Base-by-base conservation (phyloP, 805 yeast species). In the Yueomyces sinensis region DNA sequence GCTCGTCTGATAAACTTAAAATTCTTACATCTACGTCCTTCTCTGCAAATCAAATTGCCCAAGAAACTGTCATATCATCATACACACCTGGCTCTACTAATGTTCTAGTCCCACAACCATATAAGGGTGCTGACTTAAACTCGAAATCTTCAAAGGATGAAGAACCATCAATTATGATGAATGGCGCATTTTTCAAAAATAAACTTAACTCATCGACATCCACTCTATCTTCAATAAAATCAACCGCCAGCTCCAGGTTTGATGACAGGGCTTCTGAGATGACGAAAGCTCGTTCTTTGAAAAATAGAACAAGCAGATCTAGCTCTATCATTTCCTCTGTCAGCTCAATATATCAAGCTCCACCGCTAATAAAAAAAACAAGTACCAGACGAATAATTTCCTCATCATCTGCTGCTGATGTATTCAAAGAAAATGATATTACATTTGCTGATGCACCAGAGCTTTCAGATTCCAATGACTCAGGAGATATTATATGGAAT, bases 391-490 rank as follows among this genome's bases (percentile, higher is more conserved):
- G 62, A 27, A 49, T 59, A 9, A 52, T 57, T 1, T 56, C 62
- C 1, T 55, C 58, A 2, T 46, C 55, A 5, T 46, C 58, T 32
- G 60, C 60, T 15, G 61, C 56, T 4, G 79, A 72, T 45, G 69
- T 72, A 13, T 82, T 81, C 57, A 67, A 65, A 31, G 94, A 84
- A 42, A 82, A 81, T 46, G 69, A 65, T 3, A 69, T 84, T 23
- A 70, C 75, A 2, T 87, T 87, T 59, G 80, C 71, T n/a, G 76
- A 70, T 40, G 87, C 77, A 0, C 91, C 94, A 0, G 61, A 48
- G 4, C 56, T 71, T 30, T 65, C 65, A n/a, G 71, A 63, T 29
- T 61, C 67, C 1, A 76, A 69, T 33, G 76, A 65, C 32, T 48
- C 59, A 9, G 52, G 44, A 32, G 52, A 45, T 15, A 51, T 51